Evolutionary conservation across 495 filamentous ascomycete genomes (phyloP), one percentile per base, ranked within the genome.

Genomic region (Pseudoneurospora amorphoporcata): DNA sequence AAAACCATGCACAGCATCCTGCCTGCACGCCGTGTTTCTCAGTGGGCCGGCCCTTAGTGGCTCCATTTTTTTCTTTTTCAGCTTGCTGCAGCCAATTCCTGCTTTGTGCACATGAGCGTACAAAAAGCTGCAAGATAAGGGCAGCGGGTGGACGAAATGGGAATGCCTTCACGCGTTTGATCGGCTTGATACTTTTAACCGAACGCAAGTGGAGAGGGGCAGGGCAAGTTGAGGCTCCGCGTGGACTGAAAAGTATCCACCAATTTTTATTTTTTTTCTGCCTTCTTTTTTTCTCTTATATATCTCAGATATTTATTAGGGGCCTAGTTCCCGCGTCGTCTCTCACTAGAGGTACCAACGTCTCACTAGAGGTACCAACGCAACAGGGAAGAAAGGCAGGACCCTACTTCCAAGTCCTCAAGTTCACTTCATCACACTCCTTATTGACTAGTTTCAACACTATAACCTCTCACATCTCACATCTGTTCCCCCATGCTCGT

Each of bases 231-330:
- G 53, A 61, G 53, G 53, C 53, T 61, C 53, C 29, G 53, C 23
- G 53, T 61, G 45, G 45, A 53, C 19, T 53, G 19, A 53, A 39
- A 29, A 37, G 19, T 53, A 19, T 29, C 19, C 42, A 43, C 17
- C 42, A 0, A n/a, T 0, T 0, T n/a, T n/a, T 43, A n/a, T 9
- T n/a, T n/a, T 43, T 45, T 9, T n/a, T n/a, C 2, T 17, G 10
- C 8, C 10, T 23, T 9, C n/a, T 23, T 47, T 2, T 23, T 53
- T 32, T 2, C 1, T 53, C 19, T 12, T 29, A 3, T 53, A 16
- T 17, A 10, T 61, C 53, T 35, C 5, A 32, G 53, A 17, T 61
- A 29, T 61, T 17, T 32, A 61, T 17, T 32, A 61, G 53, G 53
- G 19, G 16, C 23, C 12, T 32, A 1, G 14, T 8, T 8, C 53